Evolutionary conservation across 495 filamentous ascomycete genomes (phyloP).

Genomic region (Tuber umbilicatum): DNA sequence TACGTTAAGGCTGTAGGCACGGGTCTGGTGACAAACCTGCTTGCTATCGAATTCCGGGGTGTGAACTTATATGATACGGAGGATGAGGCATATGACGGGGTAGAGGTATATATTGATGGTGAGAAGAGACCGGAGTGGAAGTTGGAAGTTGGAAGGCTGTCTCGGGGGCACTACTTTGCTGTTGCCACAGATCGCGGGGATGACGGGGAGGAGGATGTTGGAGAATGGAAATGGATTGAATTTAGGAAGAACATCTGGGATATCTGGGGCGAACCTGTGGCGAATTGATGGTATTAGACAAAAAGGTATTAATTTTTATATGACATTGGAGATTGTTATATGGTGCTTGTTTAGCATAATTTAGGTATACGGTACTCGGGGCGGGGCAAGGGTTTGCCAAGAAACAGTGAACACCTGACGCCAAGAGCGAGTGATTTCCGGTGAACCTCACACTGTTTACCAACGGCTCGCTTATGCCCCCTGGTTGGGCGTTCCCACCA

Average conservation of each 20-base stretch:
- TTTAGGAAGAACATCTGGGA: constrained; percentile 20
- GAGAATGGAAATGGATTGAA: constrained; percentile 18
- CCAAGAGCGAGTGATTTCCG: background rate
- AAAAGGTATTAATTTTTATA: background rate
- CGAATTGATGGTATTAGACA: background rate
- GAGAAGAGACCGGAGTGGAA: constrained; percentile 19
- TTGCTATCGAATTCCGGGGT: constrained; percentile 32
- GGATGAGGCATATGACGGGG: constrained; percentile 26
- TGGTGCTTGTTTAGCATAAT: background rate
- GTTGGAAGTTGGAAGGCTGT: constrained; percentile 17
- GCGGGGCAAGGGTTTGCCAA: background rate
- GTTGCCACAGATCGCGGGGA: constrained; percentile 19
- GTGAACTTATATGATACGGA: constrained; percentile 16
- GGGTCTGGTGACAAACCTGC: constrained; percentile 33
- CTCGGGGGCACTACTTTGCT: constrained; percentile 18
- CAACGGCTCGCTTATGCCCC: background rate
- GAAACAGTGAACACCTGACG: background rate
- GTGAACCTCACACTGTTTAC: background rate
- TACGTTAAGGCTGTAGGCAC: constrained; percentile 40
- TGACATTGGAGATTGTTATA: background rate
- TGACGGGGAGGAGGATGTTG: constrained; percentile 9
- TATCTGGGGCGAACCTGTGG: constrained; percentile 10
- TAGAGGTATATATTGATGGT: constrained; percentile 23
- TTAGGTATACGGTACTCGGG: too few relatives aligned
- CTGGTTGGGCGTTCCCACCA: background rate